Evolutionary conservation across 345 rosid genomes (phyloP), one percentile per base, ranked within the genome.

Genomic region (Eucalyptus marginata): DNA sequence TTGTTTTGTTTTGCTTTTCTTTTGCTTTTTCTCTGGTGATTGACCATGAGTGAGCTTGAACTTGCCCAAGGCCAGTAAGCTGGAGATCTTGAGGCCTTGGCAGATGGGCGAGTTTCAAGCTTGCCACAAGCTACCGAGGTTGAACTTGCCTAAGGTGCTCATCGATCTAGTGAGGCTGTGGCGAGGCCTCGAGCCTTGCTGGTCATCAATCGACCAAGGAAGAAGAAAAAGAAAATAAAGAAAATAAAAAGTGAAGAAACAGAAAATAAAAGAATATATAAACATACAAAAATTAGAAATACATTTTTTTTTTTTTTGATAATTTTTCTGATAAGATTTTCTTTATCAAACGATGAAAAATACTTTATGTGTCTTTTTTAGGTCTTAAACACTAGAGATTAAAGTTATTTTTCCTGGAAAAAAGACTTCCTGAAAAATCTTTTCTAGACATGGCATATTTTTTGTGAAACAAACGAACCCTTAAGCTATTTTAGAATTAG

Each of bases 71-170:
- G 25, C 10, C 0, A 0, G 0, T 0, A 0, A 52, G 10, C 0
- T 52, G 0, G 58, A 52, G 58, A 52, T 52, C 58, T 18, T 18
- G 58, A 52, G 58, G 58, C 27, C 62, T 56, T 0, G 0, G 1
- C 0, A 22, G 3, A 0, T 8, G 1, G 13, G 62, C 0, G 1
- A 4, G 13, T 24, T 56, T 9, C 0, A 1, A 56, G 3, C 13
- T 22, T 24, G 5, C 62, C 29, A 56, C 6, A 56, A 24, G 13
- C 1, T 56, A 5, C 5, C 3, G 0, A 22, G 62, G 62, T 22
- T 56, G 29, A 56, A 10, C 62, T 56, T 1, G 6, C 62, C 29
- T 10, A 1, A 22, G 62, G 62, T 0, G 0, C 13, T 56, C 62
- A 56, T 24, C 1, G 3, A 56, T 1, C 0, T 22, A 1, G 62